A percentile compares a stretch with the other conserved stretches of the same genome.
phyloP scores from a whole-genome alignment of 805 yeast genomes.

The Ogataea salicorniae region DNA sequence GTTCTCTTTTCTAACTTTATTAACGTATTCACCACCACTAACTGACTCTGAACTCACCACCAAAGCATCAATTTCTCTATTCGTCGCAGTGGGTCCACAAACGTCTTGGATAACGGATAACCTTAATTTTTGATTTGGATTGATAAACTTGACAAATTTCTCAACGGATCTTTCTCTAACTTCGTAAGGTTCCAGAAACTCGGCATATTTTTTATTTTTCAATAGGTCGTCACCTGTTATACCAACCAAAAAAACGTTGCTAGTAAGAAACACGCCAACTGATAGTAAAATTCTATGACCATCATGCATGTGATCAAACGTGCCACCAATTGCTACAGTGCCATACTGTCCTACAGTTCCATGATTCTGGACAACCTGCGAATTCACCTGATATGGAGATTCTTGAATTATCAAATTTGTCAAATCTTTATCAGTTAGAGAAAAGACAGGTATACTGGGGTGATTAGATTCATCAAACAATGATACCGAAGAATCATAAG shows the following conservation, averaged over 20 bases:
- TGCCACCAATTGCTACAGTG: constrained; percentile 81
- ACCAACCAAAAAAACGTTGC: constrained; percentile 62
- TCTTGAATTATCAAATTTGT: background rate
- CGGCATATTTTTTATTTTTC: constrained; percentile 67
- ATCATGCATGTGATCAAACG: constrained; percentile 93
- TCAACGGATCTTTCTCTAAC: constrained; percentile 43
- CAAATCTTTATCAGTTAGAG: background rate
- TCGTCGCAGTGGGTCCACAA: constrained; percentile 88
- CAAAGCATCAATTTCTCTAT: constrained; percentile 69
- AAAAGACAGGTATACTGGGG: background rate
- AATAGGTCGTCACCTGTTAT: constrained; percentile 73
- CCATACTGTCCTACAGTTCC: constrained; percentile 5
- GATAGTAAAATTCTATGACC: constrained; percentile 88
- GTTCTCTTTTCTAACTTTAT: constrained; percentile 53
- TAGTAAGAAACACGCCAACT: constrained; percentile 59
- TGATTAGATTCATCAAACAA: background rate
- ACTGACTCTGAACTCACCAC: constrained; percentile 78
- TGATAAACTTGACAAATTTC: constrained; percentile 43
- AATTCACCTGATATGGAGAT: background rate
- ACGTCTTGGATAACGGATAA: constrained; percentile 70
- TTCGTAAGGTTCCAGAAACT: constrained; percentile 55
- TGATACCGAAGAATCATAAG: background rate
- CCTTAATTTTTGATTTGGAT: constrained; percentile 43
- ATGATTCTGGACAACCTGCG: background rate
- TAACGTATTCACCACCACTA: constrained; percentile 69